Evolutionary conservation across 2,329 filamentous ascomycete genomes (phyloP), one percentile per base, ranked within the genome.

Genomic region (Monilinia fructicola): DNA sequence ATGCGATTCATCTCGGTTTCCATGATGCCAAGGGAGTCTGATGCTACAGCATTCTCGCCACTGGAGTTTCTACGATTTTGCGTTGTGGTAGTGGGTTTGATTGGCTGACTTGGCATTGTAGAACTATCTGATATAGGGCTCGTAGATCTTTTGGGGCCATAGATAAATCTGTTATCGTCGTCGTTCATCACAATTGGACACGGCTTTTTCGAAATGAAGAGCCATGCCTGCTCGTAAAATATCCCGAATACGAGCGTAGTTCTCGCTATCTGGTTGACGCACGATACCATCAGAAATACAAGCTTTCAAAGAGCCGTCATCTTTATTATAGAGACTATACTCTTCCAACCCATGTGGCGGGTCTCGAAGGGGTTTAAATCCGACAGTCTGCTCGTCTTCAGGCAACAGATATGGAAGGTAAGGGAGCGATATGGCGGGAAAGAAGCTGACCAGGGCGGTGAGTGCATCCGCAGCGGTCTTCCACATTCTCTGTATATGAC

Each of bases 381-480:
- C 87, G 68, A 90, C 79, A 3, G 85, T 89, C 64, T 87, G 84
- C 66, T 85, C 84, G 74, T 91, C 89, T 74, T 91, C 89, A 69
- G 88, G 85, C 4, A 91, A 79, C 72, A 91, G 79, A 74, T 91
- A 90, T 16, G 81, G 79, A 38, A 88, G 77, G 50, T 81, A 78
- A 3, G 83, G 81, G 40, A 90, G 79, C 53, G 83, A 79, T 58
- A 81, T 78, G 40, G 86, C 81, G 26, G 86, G 82, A 70, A 90
- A 90, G 23, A 81, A 83, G 3, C 83, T 82, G 11, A 82, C 82
- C 38, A 90, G 77, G 16, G 85, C 78, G 50, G 85, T 88, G 61
- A 90, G 76, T 0, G 85, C 84, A 52, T 81, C 82, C n/a, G 86
- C 85, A 72, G 90, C 90, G 0, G 84, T 83, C 69, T 84, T 85